Evolutionary conservation across 1,284 basidiomycete species (phyloP).

Genomic region (Boletus calvinii): DNA sequence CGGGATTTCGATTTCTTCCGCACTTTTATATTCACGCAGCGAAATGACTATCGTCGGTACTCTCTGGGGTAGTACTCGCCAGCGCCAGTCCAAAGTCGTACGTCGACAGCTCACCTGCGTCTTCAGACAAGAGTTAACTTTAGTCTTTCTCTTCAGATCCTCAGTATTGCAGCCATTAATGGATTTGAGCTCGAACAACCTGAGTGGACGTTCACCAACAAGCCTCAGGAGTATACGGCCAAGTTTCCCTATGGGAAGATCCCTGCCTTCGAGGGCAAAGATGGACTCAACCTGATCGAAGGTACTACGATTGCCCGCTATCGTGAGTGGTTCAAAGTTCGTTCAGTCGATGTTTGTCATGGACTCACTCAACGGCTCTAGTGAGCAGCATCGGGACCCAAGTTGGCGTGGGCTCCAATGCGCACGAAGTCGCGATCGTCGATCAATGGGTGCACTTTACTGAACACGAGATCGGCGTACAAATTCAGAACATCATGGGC

Average conservation of each 20-base stretch:
- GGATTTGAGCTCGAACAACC: conserved; percentile 17
- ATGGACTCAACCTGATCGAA: conserved; percentile 54
- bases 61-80: conserved; percentile 23
- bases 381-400: conserved; percentile 51
- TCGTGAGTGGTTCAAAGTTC: conserved; percentile 40
- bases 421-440: conserved; percentile 46
- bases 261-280: conserved; percentile 51
- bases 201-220: conserved; percentile 31
- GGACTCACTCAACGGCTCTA: conserved; percentile 19
- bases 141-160: conserved; percentile 13
- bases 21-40: neutral
- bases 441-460: conserved; percentile 54
- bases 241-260: conserved; percentile 51
- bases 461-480: conserved; percentile 44
- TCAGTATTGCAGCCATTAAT: conserved; percentile 23
- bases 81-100: conserved; percentile 31
- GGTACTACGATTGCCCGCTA: conserved; percentile 57
- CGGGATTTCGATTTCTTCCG: neutral
- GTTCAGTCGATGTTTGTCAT: too few species aligned
- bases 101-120: conserved; percentile 4
- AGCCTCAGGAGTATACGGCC: conserved; percentile 39
- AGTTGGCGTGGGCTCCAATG: conserved; percentile 46
- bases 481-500: neutral
- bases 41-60: conserved; percentile 24
- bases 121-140: neutral